Percentiles rank a stretch among this genome's conserved stretches.
phyloP scores from a whole-genome alignment of 2,329 filamentous ascomycete species.

The Fusarium dlaminii region DNA sequence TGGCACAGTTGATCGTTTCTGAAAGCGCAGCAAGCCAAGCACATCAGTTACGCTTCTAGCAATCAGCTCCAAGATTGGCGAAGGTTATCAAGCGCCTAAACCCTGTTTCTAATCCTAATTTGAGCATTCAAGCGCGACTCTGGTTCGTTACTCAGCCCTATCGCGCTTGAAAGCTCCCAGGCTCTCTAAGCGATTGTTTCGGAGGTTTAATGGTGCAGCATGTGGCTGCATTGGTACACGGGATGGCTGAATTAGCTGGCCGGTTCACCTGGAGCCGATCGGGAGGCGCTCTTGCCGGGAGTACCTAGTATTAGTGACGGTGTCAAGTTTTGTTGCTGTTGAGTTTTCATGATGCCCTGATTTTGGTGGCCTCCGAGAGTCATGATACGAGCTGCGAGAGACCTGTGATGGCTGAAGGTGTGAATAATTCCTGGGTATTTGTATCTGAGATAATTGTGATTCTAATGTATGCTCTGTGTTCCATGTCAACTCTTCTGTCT shows the following conservation, averaged over 20 bases:
- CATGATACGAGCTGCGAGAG: background rate
- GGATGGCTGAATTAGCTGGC: constrained; percentile 14
- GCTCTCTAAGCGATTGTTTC: constrained; percentile 2
- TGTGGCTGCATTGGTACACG: constrained; percentile 19
- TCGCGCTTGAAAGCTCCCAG: constrained; percentile 13
- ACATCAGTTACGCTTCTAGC: background rate
- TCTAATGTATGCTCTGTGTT: background rate
- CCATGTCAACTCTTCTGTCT: background rate
- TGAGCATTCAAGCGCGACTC: constrained; percentile 9
- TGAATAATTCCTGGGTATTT: background rate
- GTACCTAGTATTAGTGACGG: background rate
- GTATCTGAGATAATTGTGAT: background rate
- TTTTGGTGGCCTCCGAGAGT: background rate
- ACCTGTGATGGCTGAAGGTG: background rate
- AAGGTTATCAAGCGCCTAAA: background rate
- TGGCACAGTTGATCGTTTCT: constrained; percentile 27
- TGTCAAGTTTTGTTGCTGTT: background rate
- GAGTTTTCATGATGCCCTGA: background rate
- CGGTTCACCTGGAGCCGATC: background rate
- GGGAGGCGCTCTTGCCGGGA: background rate
- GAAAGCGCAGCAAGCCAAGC: constrained; percentile 19
- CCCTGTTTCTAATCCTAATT: constrained; percentile 9
- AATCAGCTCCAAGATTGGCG: constrained; percentile 4
- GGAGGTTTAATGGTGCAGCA: background rate
- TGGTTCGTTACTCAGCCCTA: background rate